phyloP scores from a whole-genome alignment of 1,284 basidiomycete species.

The Boletus nobilissimus region DNA sequence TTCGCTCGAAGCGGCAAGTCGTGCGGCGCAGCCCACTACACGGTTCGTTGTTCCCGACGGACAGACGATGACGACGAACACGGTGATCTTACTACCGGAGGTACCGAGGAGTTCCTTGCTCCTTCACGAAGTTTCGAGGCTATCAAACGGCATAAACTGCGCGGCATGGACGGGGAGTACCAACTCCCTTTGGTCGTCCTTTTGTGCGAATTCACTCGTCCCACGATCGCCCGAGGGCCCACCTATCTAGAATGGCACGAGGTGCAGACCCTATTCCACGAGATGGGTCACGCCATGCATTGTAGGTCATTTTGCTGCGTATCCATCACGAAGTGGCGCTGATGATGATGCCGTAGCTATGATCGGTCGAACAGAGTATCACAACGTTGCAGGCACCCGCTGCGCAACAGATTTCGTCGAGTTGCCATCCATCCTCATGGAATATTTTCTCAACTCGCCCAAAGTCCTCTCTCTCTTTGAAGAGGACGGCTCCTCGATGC shows the following conservation, averaged over 20 bases:
- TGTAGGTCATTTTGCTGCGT: slow-evolving; percentile 67
- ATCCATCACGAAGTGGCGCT: slow-evolving; percentile 22
- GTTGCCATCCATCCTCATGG: slow-evolving; percentile 98
- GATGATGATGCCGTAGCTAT: slow-evolving; percentile 71
- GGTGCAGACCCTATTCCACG: slow-evolving; percentile 95
- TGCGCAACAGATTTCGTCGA: slow-evolving; percentile 99
- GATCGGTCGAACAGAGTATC: slow-evolving; percentile 97
- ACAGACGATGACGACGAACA: slow-evolving; percentile 89
- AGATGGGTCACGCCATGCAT: slow-evolving; percentile 99
- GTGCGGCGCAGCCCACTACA: slow-evolving; percentile 95
- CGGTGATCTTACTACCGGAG: slow-evolving; percentile 67
- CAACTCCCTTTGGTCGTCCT: slow-evolving; percentile 94
- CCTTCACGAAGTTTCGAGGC: slow-evolving; percentile 71
- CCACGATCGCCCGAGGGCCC: slow-evolving; percentile 69
- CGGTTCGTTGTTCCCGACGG: slow-evolving; percentile 92
- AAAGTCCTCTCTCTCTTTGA: slow-evolving; percentile 85
- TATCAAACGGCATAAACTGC: slow-evolving; percentile 64
- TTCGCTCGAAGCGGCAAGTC: slow-evolving; percentile 89
- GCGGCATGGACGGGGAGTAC: slow-evolving; percentile 74
- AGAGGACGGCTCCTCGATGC: slow-evolving; percentile 54
- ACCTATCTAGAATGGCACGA: slow-evolving; percentile 92
- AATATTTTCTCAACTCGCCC: slow-evolving; percentile 91
- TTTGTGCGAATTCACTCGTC: slow-evolving; percentile 87
- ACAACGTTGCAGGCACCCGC: slow-evolving; percentile 98
- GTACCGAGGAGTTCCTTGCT: slow-evolving; percentile 51